Percentiles rank a stretch among this genome's conserved stretches.
Conservation (phyloP, 2,329 filamentous ascomycete species). For the Epichloe aotearoae region DNA sequence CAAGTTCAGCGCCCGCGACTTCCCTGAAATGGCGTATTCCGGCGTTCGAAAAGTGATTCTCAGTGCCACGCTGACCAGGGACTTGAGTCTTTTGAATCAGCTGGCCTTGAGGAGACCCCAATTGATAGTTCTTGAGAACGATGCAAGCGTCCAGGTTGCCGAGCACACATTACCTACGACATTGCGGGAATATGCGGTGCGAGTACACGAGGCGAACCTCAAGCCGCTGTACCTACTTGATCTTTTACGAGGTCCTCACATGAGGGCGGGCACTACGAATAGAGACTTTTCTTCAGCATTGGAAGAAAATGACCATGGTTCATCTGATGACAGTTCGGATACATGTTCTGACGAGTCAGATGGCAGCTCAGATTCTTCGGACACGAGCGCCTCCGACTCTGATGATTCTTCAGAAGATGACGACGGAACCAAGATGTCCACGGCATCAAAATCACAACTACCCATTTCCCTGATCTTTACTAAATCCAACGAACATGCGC, state of each 20-base stretch:
- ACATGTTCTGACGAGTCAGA: constrained; percentile 11
- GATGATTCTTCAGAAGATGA: constrained; percentile 9
- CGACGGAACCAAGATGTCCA: too few species aligned
- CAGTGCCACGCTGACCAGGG: constrained; percentile 83
- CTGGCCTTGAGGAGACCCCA: constrained; percentile 61
- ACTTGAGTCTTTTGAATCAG: constrained; percentile 65
- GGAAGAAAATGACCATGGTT: background rate
- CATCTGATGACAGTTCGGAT: background rate
- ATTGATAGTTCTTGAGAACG: constrained; percentile 59
- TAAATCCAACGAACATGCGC: constrained; percentile 75
- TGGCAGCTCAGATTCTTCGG: constrained; percentile 19
- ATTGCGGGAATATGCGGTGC: constrained; percentile 52
- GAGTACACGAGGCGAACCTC: constrained; percentile 53
- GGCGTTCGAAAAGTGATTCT: constrained; percentile 69
- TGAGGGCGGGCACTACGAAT: constrained; percentile 18
- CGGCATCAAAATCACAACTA: constrained; percentile 10
- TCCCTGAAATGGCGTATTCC: constrained; percentile 36
- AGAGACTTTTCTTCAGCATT: background rate
- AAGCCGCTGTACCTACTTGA: constrained; percentile 80
- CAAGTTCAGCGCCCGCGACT: constrained; percentile 38
- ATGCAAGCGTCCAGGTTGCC: constrained; percentile 30
- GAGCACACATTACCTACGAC: constrained; percentile 46
- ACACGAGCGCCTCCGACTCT: constrained; percentile 20
- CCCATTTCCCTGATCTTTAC: constrained; percentile 67
- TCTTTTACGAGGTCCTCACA: constrained; percentile 47